Conservation (phyloP, 2,329 filamentous ascomycete species). For the Pseudogymnoascus sp. region DNA sequence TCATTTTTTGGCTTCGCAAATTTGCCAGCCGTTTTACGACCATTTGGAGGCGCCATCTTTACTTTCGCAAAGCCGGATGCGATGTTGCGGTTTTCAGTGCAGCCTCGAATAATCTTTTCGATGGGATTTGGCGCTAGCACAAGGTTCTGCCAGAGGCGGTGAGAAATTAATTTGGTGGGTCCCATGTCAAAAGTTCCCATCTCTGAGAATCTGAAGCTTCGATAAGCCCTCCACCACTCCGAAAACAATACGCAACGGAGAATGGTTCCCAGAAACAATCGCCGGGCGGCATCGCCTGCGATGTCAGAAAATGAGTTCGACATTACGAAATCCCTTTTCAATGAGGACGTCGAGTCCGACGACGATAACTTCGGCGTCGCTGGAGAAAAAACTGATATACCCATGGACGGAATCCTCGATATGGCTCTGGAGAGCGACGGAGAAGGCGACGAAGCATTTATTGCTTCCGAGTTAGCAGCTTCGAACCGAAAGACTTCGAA, state of each 20-base stretch:
- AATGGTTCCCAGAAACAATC: constrained; percentile 21
- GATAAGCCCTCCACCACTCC: constrained; percentile 7
- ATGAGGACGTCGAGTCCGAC: constrained; percentile 45
- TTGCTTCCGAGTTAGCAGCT: constrained; percentile 76
- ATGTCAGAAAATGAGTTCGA: constrained; percentile 86
- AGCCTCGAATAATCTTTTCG: constrained; percentile 14
- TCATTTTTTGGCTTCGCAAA: constrained; percentile 16
- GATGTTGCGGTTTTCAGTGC: constrained; percentile 12
- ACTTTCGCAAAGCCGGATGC: constrained; percentile 8
- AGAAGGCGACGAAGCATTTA: constrained; percentile 78
- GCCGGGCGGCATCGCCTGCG: constrained; percentile 68
- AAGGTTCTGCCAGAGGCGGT: constrained; percentile 1
- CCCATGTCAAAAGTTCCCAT: constrained; percentile 8
- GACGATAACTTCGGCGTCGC: constrained; percentile 31
- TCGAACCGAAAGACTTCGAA: constrained; percentile 80
- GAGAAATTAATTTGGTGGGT: constrained; percentile 9
- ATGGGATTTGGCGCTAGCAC: constrained; percentile 4
- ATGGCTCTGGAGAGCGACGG: constrained; percentile 44
- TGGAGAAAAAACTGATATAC: constrained; percentile 24
- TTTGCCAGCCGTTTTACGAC: constrained; percentile 10
- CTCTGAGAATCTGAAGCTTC: constrained; percentile 6
- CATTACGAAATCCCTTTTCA: constrained; percentile 71
- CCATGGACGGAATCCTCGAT: constrained; percentile 41
- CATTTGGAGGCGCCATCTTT: constrained; percentile 21
- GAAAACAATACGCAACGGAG: constrained; percentile 6